Evolutionary conservation across 768 basidiomycete genomes (phyloP).

Genomic region (Gyrodon lividus): DNA sequence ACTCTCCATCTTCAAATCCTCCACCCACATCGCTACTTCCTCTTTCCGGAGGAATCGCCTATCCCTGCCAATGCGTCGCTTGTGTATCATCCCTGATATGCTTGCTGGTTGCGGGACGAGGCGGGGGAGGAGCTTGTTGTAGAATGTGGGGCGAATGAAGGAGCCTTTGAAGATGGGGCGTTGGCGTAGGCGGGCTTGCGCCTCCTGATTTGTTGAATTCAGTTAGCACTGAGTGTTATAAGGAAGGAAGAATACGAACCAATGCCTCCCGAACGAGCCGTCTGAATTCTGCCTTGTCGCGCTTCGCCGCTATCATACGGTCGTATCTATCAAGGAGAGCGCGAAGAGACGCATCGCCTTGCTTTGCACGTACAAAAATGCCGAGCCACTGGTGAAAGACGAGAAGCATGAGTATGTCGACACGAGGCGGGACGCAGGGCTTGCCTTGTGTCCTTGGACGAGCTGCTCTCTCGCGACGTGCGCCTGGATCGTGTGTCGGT

Average conservation of each 20-base stretch:
- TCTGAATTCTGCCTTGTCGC: conserved; percentile 49
- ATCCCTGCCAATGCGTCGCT: conserved; percentile 43
- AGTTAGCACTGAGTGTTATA: not conserved
- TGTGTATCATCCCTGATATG: conserved; percentile 69
- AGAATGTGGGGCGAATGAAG: conserved; percentile 60
- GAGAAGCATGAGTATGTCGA: not conserved
- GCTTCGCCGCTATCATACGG: conserved; percentile 49
- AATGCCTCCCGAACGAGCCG: conserved; percentile 48
- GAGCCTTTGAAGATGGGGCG: conserved; percentile 73
- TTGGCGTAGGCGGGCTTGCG: conserved; percentile 49
- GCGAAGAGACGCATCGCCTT: conserved; percentile 49
- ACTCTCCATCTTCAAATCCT: conserved; percentile 37
- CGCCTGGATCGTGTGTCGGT: conserved; percentile 55
- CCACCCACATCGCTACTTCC: conserved; percentile 32
- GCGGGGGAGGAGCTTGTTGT: conserved; percentile 72
- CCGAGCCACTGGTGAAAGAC: conserved; percentile 48
- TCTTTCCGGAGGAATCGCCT: conserved; percentile 41
- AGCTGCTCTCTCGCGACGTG: conserved; percentile 47
- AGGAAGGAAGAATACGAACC: conserved; percentile 36
- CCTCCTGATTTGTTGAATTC: conserved; percentile 43
- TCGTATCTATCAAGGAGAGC: conserved; percentile 57
- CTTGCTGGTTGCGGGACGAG: conserved; percentile 74
- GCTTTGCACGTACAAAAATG: conserved; percentile 49
- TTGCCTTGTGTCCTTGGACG: conserved; percentile 55
- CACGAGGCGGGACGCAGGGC: conserved; percentile 14